phyloP scores from a whole-genome alignment of 441 rosid genomes.

The Oxalis stricta region DNA sequence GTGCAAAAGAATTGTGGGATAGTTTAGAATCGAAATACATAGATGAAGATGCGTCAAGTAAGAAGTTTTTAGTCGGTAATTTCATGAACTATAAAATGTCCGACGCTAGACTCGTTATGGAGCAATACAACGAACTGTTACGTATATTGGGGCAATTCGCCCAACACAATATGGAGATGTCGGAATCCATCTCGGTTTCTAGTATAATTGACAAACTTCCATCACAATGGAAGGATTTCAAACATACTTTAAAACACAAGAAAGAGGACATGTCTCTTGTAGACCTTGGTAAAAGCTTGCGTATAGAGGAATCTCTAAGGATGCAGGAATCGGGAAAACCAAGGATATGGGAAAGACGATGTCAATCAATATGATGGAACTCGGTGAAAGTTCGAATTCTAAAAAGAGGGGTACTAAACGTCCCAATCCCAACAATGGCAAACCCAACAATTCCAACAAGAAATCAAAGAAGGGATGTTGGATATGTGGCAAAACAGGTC shows the following conservation, averaged over 20 bases:
- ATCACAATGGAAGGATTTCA: no score
- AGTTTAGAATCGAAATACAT: not conserved
- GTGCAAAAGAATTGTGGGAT: not conserved
- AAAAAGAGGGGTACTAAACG: no score
- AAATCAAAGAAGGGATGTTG: not conserved
- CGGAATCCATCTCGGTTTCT: no score
- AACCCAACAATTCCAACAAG: not conserved
- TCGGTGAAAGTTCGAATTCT: no score
- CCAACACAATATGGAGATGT: no score
- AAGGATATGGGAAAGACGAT: not conserved
- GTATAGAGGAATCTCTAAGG: not conserved
- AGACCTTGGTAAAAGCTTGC: not conserved
- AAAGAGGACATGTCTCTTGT: not conserved
- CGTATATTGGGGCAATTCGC: no score
- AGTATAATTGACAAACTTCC: no score
- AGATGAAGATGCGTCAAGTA: not conserved
- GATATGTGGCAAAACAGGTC: not conserved
- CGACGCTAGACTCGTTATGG: not conserved
- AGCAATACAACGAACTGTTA: no score
- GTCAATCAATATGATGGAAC: not conserved
- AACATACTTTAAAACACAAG: not conserved
- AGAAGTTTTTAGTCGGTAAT: not conserved
- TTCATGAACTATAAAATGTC: not conserved
- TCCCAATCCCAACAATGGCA: no score
- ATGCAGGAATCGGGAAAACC: not conserved